Conservation (phyloP, 2,329 filamentous ascomycete species). For the Podosphaera aphanis region DNA sequence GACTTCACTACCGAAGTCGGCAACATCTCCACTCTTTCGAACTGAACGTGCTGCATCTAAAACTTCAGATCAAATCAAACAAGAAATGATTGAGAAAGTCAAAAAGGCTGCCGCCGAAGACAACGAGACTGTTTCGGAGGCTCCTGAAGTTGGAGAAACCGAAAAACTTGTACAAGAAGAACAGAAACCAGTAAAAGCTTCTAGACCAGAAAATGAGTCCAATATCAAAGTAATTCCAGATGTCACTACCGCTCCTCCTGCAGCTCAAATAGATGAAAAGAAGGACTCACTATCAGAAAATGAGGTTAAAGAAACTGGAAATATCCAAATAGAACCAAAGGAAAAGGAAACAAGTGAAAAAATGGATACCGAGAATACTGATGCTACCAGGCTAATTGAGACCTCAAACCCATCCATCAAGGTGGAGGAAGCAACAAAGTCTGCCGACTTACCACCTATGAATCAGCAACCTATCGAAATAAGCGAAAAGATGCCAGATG, state of each 20-base stretch:
- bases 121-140: slow-evolving; percentile 15
- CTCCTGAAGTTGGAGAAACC: slow-evolving; percentile 15
- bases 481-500: background rate
- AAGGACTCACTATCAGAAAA: too few species aligned
- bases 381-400: too few species aligned
- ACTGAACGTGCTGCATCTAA: slow-evolving; percentile 49
- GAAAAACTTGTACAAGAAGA: slow-evolving; percentile 13
- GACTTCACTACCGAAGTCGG: slow-evolving; percentile 57
- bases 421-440: background rate
- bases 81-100: slow-evolving; percentile 44
- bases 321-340: too few species aligned
- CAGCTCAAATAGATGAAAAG: too few species aligned
- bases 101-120: slow-evolving; percentile 18
- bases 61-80: slow-evolving; percentile 57
- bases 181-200: slow-evolving; percentile 17
- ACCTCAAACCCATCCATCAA: too few species aligned
- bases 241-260: too few species aligned
- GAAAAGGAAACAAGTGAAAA: too few species aligned
- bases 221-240: slow-evolving; percentile 13
- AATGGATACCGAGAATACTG: too few species aligned
- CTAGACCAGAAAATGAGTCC: slow-evolving; percentile 14
- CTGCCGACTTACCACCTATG: background rate
- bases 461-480: background rate
- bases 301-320: too few species aligned
- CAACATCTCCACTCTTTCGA: slow-evolving; percentile 42